Conservation (phyloP, 192 early-diverging fungal genomes). For the Podila clonocystis region DNA sequence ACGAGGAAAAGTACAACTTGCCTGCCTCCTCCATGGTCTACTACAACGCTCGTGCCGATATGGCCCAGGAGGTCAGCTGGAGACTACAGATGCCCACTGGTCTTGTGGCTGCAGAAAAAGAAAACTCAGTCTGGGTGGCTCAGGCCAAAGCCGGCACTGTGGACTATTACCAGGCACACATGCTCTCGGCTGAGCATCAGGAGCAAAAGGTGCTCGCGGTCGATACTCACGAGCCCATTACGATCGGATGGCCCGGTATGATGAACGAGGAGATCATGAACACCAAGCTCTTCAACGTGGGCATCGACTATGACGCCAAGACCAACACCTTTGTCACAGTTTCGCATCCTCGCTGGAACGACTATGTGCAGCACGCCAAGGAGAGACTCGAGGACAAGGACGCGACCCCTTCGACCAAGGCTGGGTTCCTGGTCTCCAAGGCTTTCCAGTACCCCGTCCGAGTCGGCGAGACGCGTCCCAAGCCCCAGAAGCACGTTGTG, state of each 20-base stretch:
- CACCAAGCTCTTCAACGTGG: slow-evolving; percentile 34
- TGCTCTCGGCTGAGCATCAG: slow-evolving; percentile 40
- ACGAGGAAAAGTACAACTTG: slow-evolving; percentile 49
- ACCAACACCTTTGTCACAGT: slow-evolving; percentile 19
- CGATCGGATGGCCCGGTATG: slow-evolving; percentile 42
- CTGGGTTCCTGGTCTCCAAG: slow-evolving; percentile 33
- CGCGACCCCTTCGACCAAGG: slow-evolving; percentile 7
- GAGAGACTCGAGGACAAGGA: slow-evolving; percentile 24
- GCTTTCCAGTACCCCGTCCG: slow-evolving; percentile 31
- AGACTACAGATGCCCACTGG: slow-evolving; percentile 39
- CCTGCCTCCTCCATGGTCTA: slow-evolving; percentile 41
- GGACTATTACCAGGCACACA: slow-evolving; percentile 32
- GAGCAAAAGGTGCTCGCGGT: slow-evolving; percentile 26
- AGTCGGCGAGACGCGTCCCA: slow-evolving; percentile 42
- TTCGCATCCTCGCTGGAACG: slow-evolving; percentile 40
- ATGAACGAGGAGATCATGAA: slow-evolving; percentile 42
- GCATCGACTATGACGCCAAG: slow-evolving; percentile 31
- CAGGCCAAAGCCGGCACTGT: slow-evolving; percentile 41
- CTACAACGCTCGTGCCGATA: slow-evolving; percentile 41
- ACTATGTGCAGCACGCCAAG: slow-evolving; percentile 30
- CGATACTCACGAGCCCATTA: slow-evolving; percentile 23
- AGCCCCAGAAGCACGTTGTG: slow-evolving; percentile 39
- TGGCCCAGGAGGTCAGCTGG: slow-evolving; percentile 39
- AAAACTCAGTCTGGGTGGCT: slow-evolving; percentile 33
- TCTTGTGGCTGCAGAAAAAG: slow-evolving; percentile 7